Conservation (phyloP, 768 basidiomycete genomes). For the Lentinula aciculospora region DNA sequence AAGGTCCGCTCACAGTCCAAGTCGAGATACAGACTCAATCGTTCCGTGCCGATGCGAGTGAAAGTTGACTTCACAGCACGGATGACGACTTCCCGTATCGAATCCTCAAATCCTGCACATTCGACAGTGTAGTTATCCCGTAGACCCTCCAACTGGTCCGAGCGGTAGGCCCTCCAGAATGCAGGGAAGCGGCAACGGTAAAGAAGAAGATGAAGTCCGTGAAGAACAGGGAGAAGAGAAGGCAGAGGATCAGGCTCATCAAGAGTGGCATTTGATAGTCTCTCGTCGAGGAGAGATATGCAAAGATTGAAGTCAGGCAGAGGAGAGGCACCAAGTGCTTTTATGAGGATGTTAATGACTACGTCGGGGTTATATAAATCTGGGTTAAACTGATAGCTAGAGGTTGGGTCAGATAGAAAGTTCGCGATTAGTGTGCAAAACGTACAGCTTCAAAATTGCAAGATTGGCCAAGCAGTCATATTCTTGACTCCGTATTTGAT, state of each 20-base stretch:
- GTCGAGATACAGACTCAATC: conserved; percentile 69
- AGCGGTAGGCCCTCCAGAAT: conserved; percentile 77
- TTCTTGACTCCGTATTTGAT: conserved; percentile 85
- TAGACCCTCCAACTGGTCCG: conserved; percentile 61
- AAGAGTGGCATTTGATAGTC: conserved; percentile 42
- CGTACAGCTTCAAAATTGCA: conserved; percentile 88
- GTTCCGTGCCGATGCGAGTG: conserved; percentile 59
- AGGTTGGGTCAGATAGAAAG: neutral
- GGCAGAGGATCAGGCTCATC: conserved; percentile 85
- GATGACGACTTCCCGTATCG: conserved; percentile 72
- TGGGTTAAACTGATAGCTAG: conserved; percentile 93
- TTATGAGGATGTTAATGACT: conserved; percentile 91
- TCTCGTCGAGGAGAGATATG: conserved; percentile 85
- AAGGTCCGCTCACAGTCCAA: conserved; percentile 42
- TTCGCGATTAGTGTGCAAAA: conserved; percentile 4
- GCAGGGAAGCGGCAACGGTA: conserved; percentile 84
- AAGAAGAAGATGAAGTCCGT: conserved; percentile 61
- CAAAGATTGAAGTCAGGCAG: conserved; percentile 94
- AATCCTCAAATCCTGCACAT: conserved; percentile 75
- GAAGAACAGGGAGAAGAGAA: conserved; percentile 60
- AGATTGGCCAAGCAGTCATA: conserved; percentile 96
- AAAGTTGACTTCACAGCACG: conserved; percentile 77
- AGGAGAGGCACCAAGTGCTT: conserved; percentile 79
- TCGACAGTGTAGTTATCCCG: conserved; percentile 87
- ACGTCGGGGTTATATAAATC: conserved; percentile 91